Conservation (phyloP, 139 green algal genomes). For the Mychonastes homosphaera region DNA sequence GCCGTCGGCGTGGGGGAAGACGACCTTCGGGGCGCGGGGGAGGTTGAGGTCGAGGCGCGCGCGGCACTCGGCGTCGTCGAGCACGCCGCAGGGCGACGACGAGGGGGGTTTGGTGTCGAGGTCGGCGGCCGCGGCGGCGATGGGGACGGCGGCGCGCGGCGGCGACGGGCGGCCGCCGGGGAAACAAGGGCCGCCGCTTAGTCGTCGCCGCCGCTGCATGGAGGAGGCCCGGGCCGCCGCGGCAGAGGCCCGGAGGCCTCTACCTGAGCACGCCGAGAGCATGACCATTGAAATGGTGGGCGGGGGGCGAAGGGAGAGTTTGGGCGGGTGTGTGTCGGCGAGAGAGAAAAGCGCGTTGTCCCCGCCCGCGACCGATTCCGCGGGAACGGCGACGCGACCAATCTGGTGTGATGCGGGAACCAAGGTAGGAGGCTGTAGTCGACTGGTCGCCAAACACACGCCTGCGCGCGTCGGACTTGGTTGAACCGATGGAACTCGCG, state of each 20-base stretch:
- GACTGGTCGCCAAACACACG: too few species aligned
- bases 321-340: neutral
- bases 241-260: neutral
- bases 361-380: too few species aligned
- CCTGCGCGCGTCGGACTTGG: neutral
- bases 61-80: too few species aligned
- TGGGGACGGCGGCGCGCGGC: constrained; percentile 22
- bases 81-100: too few species aligned
- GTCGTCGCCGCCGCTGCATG: neutral
- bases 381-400: too few species aligned
- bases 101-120: neutral
- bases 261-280: too few species aligned
- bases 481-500: neutral
- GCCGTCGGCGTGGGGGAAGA: too few species aligned
- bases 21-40: too few species aligned
- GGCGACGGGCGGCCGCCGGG: neutral
- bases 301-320: neutral
- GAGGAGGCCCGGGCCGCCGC: neutral
- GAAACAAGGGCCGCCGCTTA: neutral
- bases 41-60: too few species aligned
- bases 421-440: too few species aligned
- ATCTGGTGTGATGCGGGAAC: too few species aligned
- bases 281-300: neutral
- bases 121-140: constrained; percentile 57
- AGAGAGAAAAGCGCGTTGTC: too few species aligned